Evolutionary conservation across 148 eudicot species (phyloP).

Genomic region (Rhododendron molle): DNA sequence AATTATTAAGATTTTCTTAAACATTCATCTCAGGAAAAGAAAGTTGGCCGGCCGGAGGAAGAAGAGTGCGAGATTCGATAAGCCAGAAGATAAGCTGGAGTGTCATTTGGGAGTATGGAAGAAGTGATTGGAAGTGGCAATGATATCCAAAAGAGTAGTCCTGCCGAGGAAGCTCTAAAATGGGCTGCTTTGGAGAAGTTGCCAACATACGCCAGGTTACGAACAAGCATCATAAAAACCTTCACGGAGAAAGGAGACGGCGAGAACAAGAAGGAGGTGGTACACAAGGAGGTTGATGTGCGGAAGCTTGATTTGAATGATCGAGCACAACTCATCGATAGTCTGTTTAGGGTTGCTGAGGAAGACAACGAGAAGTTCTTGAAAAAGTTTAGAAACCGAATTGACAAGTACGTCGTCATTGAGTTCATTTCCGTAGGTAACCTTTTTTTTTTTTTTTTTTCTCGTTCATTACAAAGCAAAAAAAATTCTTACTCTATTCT

Average conservation of each 20-base stretch:
- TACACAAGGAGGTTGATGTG: slow-evolving; percentile 75
- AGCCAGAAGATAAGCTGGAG: slow-evolving; percentile 32
- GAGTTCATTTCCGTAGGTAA: too few relatives aligned
- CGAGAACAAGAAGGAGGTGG: slow-evolving; percentile 24
- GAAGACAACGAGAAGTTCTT: slow-evolving; percentile 89
- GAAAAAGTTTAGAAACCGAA: slow-evolving; percentile 61
- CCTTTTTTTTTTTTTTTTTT: too few relatives aligned
- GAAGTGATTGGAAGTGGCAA: slow-evolving; percentile 43
- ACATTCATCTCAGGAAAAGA: background rate
- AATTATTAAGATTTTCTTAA: too few relatives aligned
- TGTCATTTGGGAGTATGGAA: slow-evolving; percentile 45
- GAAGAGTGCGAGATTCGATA: background rate
- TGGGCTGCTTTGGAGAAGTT: slow-evolving; percentile 93
- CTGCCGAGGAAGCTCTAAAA: slow-evolving; percentile 64
- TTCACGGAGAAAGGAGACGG: slow-evolving; percentile 26
- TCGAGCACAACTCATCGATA: slow-evolving; percentile 59
- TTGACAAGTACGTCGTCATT: slow-evolving; percentile 43
- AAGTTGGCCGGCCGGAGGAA: slow-evolving; percentile 25
- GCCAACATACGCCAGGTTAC: slow-evolving; percentile 72
- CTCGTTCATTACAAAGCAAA: background rate
- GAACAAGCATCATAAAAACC: slow-evolving; percentile 68
- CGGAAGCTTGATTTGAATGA: slow-evolving; percentile 63
- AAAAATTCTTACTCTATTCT: too few relatives aligned
- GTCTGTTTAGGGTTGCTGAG: slow-evolving; percentile 74
- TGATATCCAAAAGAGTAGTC: slow-evolving; percentile 29